Evolutionary conservation across 306 rosid species (phyloP).

Genomic region (Corylus avellana): DNA sequence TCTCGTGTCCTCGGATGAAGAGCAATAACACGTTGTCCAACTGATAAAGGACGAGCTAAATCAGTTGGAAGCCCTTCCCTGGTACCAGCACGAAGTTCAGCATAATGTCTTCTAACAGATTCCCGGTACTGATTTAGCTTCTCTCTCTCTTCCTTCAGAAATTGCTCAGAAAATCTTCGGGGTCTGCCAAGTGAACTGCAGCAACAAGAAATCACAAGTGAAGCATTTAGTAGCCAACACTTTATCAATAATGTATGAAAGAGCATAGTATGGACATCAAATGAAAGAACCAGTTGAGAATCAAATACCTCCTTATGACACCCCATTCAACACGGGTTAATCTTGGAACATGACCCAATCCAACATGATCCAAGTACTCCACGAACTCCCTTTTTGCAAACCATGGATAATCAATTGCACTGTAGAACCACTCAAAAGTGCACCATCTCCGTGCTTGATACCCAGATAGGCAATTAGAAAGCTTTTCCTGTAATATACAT

Average conservation of each 20-base stretch:
- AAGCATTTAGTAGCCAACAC: conserved; percentile 10
- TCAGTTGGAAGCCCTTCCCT: conserved; percentile 90
- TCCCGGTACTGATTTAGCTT: conserved; percentile 89
- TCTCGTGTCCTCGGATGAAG: conserved; percentile 78
- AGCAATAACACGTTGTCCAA: conserved; percentile 83
- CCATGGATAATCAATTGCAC: conserved; percentile 98
- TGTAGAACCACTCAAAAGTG: conserved; percentile 92
- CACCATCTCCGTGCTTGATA: conserved; percentile 79
- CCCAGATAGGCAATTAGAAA: conserved; percentile 64
- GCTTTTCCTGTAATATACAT: conserved; percentile 58
- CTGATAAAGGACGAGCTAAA: conserved; percentile 79
- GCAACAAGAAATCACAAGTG: conserved; percentile 32
- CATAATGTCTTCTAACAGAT: conserved; percentile 82
- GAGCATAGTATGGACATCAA: conserved; percentile 18
- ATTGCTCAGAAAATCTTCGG: conserved; percentile 82
- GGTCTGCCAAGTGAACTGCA: conserved; percentile 97
- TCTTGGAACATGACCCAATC: conserved; percentile 92
- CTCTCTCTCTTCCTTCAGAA: conserved; percentile 77
- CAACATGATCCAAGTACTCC: conserved; percentile 93
- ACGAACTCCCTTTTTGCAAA: conserved; percentile 89
- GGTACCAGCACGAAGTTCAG: conserved; percentile 80
- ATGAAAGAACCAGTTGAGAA: conserved; percentile 31
- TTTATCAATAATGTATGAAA: conserved; percentile 18
- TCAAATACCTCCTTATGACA: conserved; percentile 80
- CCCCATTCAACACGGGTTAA: conserved; percentile 98